Evolutionary conservation across 202 grass and related monocot genomes (phyloP).

Genomic region (Bolboschoenoplectus hybrid): DNA sequence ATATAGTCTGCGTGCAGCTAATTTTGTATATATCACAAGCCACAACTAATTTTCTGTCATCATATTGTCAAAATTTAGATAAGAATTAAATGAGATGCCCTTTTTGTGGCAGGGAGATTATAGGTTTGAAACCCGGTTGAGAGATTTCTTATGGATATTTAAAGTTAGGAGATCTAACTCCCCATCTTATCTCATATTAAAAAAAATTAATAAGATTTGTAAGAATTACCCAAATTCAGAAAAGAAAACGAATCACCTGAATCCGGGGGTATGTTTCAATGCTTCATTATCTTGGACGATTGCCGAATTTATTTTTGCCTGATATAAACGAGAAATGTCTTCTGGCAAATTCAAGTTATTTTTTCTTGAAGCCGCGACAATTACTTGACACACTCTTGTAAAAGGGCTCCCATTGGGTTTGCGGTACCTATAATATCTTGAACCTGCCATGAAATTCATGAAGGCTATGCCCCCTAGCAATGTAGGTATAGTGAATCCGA

Average conservation of each 20-base stretch:
- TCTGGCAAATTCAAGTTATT: conserved; percentile 21
- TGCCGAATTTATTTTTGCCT: background rate
- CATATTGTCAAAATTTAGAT: too few species aligned
- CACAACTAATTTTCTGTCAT: background rate
- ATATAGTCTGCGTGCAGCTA: background rate
- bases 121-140: too few species aligned
- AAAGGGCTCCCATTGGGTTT: conserved; percentile 47
- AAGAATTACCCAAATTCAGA: background rate
- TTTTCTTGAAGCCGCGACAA: conserved; percentile 45
- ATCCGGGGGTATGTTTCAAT: background rate
- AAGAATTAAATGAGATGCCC: too few species aligned
- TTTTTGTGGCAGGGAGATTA: too few species aligned
- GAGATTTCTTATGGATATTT: too few species aligned
- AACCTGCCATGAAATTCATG: conserved; percentile 37
- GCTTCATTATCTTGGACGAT: background rate
- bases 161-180: too few species aligned
- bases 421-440: conserved; percentile 32
- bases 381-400: conserved; percentile 41
- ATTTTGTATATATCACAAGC: too few species aligned
- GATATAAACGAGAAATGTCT: conserved; percentile 32
- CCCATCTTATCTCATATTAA: too few species aligned
- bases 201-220: background rate
- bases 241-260: background rate
- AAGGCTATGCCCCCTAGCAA: conserved; percentile 22
- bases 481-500: conserved; percentile 43